Base-by-base conservation (phyloP, 441 rosid genomes). In the Gossypium lobatum region DNA sequence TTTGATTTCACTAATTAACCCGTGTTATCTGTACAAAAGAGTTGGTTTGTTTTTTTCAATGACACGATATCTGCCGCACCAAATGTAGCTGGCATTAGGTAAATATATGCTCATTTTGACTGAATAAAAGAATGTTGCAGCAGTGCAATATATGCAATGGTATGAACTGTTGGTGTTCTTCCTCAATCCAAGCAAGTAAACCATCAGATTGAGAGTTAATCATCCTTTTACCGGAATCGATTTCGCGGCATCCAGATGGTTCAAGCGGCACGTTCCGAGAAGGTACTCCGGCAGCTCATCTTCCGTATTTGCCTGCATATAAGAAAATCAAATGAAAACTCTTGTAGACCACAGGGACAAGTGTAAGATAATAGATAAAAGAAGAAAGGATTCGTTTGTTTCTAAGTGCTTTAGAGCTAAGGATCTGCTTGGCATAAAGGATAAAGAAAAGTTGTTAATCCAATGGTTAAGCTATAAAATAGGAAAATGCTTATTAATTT, bases 211-310 rank as follows among this genome's bases (percentile, higher is more conserved):
- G n/a, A 46, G 42, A 34, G 1, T 18, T 1, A 18, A 74, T 78
- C 85, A 87, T 74, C 75, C 79, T 67, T 75, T 79, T 80, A 91
- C 64, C 16, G 84, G 16, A 67, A 92, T 81, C 23, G 98, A 85
- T 77, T 84, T 92, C 1, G 92, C 70, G 3, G 92, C 97, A 71
- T 94, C 98, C 74, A 94, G 82, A 81, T 92, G 94, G 86, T 92
- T 94, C 64, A 94, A 82, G 55, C 97, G 88, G 77, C 98, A 94
- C 0, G 98, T 91, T 65, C 98, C 97, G 1, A 94, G 87, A 77
- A 92, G 97, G 79, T 82, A 86, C 76, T 94, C 98, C 1, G 98
- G 98, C 42, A 94, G 95, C 82, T 94, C 98, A 80, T 91, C 98
- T 46, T 84, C 88, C 6, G 97, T 92, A 76, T 92, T 91, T 4